A percentile compares a stretch with the other conserved stretches of the same genome.
phyloP scores from a whole-genome alignment of 371 early-diverging fungal species.

The Parasitella parasitica region DNA sequence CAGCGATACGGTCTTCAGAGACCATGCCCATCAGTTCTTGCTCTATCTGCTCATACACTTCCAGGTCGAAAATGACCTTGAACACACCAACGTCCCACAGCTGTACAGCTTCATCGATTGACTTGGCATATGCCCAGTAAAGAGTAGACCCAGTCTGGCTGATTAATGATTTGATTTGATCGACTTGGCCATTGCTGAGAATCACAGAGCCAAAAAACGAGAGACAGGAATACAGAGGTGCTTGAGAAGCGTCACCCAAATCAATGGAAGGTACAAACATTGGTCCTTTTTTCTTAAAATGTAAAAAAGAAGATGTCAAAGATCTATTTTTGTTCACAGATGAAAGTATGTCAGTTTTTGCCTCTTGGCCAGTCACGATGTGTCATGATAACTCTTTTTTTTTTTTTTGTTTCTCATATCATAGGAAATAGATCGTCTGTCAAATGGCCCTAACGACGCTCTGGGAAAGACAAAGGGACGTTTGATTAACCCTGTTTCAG shows the following conservation, averaged over 20 bases:
- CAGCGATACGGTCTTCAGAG: slow-evolving; percentile 49
- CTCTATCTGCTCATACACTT: slow-evolving; percentile 25
- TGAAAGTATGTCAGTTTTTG: background rate
- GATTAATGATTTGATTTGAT: slow-evolving; percentile 36
- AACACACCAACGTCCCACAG: slow-evolving; percentile 64
- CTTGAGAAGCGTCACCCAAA: slow-evolving; percentile 23
- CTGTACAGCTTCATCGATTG: slow-evolving; percentile 52
- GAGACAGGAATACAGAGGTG: slow-evolving; percentile 27
- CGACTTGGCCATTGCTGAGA: slow-evolving; percentile 39
- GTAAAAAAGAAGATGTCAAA: background rate
- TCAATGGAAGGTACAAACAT: slow-evolving; percentile 60
- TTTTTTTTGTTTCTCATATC: too few species aligned
- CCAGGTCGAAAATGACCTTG: slow-evolving; percentile 53
- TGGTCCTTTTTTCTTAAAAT: background rate
- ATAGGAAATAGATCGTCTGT: too few species aligned
- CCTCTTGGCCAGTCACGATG: background rate
- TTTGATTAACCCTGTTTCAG: too few species aligned
- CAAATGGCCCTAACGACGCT: too few species aligned
- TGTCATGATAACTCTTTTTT: background rate
- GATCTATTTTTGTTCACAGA: background rate
- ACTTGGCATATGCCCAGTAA: slow-evolving; percentile 54
- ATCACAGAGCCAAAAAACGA: slow-evolving; percentile 32
- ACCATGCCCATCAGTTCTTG: slow-evolving; percentile 30
- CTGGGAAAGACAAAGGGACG: too few species aligned
- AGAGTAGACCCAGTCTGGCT: slow-evolving; percentile 46